Evolutionary conservation across 345 rosid species (phyloP).

Genomic region (Arabidopsis arenosa): DNA sequence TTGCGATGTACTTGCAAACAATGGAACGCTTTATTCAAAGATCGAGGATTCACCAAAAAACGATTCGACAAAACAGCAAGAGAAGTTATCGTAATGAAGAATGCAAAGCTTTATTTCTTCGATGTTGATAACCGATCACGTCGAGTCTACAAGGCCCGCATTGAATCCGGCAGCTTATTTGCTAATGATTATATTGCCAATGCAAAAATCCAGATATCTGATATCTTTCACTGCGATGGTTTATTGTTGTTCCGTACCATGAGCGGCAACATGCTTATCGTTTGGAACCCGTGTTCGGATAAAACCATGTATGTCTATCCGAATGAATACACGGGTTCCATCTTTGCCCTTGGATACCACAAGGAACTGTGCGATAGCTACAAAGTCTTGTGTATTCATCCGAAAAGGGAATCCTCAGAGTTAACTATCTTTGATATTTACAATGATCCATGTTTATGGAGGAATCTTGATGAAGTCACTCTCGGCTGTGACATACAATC

Average conservation of each 20-base stretch:
- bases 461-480: neutral
- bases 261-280: neutral
- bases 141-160: no score
- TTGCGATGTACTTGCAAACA: neutral
- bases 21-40: neutral
- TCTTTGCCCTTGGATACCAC: neutral
- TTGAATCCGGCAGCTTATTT: no score
- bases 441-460: neutral
- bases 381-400: conserved; percentile 3
- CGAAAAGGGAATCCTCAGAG: neutral
- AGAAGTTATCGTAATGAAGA: neutral
- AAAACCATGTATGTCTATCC: neutral
- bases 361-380: neutral
- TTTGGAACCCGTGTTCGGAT: neutral
- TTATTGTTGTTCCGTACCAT: neutral
- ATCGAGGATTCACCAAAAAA: neutral
- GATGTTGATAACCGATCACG: neutral
- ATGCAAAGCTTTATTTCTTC: neutral
- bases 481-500: conserved; percentile 1
- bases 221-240: neutral
- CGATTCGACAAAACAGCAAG: neutral
- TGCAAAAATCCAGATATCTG: neutral
- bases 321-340: neutral
- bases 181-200: no score
- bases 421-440: neutral